Evolutionary conservation across 1,139 yeast genomes (phyloP).

Genomic region (Kodamaea sp.): DNA sequence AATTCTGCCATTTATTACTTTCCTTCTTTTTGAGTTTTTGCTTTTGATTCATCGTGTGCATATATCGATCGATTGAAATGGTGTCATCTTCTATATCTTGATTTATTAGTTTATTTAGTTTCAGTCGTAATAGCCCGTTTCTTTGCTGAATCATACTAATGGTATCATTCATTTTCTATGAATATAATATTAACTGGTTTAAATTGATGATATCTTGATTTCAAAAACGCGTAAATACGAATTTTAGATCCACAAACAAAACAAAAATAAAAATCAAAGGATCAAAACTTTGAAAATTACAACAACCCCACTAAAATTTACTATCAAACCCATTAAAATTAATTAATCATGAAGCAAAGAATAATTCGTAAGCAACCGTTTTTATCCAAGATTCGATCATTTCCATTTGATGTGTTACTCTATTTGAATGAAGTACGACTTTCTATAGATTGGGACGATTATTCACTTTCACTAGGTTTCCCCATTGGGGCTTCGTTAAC

Average conservation of each 20-base stretch:
- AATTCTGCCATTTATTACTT: conserved; percentile 9
- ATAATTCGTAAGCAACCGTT: conserved; percentile 24
- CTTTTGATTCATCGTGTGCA: not conserved
- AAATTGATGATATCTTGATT: not conserved
- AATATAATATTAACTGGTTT: not conserved
- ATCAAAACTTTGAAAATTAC: not conserved
- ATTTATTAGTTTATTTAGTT: conserved; percentile 11
- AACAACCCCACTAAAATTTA: too few species aligned
- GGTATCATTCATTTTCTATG: conserved; percentile 11
- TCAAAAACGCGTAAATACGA: too few species aligned
- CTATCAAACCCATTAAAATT: too few species aligned
- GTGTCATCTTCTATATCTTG: conserved; percentile 11
- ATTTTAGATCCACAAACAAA: not conserved
- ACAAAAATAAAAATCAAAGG: conserved; percentile 1
- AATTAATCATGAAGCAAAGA: conserved; percentile 1
- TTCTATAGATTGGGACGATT: conserved; percentile 64
- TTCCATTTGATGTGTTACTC: conserved; percentile 56
- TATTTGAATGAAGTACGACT: conserved; percentile 50
- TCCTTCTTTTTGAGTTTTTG: conserved; percentile 6
- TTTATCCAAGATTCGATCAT: conserved; percentile 38
- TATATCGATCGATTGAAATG: not conserved
- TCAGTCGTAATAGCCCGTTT: conserved; percentile 12
- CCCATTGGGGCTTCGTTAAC: conserved; percentile 43
- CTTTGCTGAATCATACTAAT: conserved; percentile 11
- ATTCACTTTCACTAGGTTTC: conserved; percentile 41